Evolutionary conservation across 257 asterid species (phyloP).

Genomic region (Scutellaria minor): DNA sequence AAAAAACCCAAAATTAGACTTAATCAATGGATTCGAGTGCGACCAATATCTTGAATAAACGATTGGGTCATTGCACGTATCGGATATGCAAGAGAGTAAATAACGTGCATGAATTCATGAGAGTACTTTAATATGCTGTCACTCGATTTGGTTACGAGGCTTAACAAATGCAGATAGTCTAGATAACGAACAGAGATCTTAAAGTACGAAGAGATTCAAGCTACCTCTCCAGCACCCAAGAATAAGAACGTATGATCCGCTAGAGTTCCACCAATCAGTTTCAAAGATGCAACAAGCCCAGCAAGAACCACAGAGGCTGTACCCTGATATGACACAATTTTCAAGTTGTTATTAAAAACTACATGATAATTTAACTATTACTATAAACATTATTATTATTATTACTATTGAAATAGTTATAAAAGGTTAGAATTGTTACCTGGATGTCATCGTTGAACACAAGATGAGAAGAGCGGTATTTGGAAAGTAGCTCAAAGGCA

Average conservation of each 20-base stretch:
- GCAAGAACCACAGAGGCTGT: constrained; percentile 94
- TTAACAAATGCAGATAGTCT: constrained; percentile 11
- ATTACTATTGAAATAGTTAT: not conserved
- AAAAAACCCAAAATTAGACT: constrained; percentile 32
- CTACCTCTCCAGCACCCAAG: constrained; percentile 97
- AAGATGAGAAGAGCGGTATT: constrained; percentile 79
- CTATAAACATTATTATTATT: not conserved
- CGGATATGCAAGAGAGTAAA: not conserved
- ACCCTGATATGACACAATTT: constrained; percentile 58
- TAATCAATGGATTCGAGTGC: not conserved
- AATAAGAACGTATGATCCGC: constrained; percentile 89
- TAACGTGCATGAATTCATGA: not conserved
- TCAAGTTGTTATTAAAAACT: not conserved
- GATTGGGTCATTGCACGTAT: not conserved
- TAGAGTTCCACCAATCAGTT: constrained; percentile 72
- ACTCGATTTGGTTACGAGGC: not conserved
- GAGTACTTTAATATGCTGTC: not conserved
- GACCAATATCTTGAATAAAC: not conserved
- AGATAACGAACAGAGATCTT: not conserved
- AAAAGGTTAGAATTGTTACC: constrained; percentile 44
- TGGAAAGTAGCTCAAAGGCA: constrained; percentile 81
- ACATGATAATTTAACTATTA: not conserved
- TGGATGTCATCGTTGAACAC: constrained; percentile 95
- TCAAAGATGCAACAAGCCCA: constrained; percentile 78
- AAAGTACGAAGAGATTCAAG: constrained; percentile 17